phyloP scores from a whole-genome alignment of 345 rosid genomes.

The Salix arbutifolia region DNA sequence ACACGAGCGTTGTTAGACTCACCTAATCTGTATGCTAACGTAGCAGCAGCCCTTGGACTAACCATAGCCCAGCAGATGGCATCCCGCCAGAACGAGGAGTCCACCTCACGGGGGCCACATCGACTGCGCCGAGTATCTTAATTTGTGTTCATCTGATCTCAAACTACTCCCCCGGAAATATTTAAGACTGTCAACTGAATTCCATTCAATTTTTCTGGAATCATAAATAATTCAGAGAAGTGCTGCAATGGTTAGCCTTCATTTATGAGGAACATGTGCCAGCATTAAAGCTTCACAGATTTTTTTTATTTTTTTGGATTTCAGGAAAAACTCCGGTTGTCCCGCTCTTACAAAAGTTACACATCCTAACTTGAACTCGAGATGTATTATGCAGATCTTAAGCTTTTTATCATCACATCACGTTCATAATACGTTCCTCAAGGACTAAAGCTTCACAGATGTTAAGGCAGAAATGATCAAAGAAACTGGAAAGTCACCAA shows the following conservation, averaged over 20 bases:
- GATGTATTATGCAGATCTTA: too few species aligned
- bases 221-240: constrained; percentile 7
- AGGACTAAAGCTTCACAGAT: too few species aligned
- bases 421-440: too few species aligned
- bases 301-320: too few species aligned
- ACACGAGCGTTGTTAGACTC: too few species aligned
- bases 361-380: too few species aligned
- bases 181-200: constrained; percentile 25
- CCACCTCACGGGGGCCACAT: constrained; percentile 31
- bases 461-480: constrained; percentile 21
- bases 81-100: constrained; percentile 30
- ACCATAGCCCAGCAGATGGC: constrained; percentile 9
- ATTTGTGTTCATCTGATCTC: constrained; percentile 27
- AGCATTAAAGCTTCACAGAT: constrained; percentile 32
- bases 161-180: constrained; percentile 29
- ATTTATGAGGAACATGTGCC: constrained; percentile 49
- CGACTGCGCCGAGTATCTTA: constrained; percentile 26
- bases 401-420: too few species aligned
- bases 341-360: too few species aligned
- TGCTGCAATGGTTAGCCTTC: constrained; percentile 9
- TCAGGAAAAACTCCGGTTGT: too few species aligned
- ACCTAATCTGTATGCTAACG: background rate
- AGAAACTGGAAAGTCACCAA: constrained; percentile 5
- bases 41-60: background rate
- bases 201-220: constrained; percentile 20